Evolutionary conservation across 2,329 filamentous ascomycete species (phyloP), one percentile per base, ranked within the genome.

Genomic region (Cercospora zeina): DNA sequence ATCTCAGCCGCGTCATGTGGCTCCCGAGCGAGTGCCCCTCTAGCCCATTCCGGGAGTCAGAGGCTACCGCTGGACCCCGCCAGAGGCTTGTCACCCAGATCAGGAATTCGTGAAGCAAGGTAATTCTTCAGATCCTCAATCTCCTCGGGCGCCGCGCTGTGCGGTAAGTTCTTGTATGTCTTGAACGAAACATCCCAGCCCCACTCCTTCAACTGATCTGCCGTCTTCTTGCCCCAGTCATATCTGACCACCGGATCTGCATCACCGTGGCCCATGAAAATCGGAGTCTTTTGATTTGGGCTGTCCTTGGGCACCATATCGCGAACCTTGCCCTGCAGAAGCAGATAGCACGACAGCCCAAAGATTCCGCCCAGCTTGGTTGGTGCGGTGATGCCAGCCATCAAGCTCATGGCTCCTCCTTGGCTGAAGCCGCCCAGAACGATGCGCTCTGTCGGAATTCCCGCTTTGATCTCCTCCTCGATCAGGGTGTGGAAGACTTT

Each of bases 221-320:
- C 85, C 24, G 89, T 91, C 76, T 81, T 75, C 74, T 85, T 77
- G 13, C 90, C 93, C 76, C 89, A 88, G 60, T 83, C 78, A 47
- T 87, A 83, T 68, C 81, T 83, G 8, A 97, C 89, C 2, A 96
- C 79, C 13, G 82, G 82, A 75, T 99, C 93, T 0, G 78, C 78
- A 64, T 87, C 84, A n/a, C 95, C 95, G 70, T 97, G 95, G 11
- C 85, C 91, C 87, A 97, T 89, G 77, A 95, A 90, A 65, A 97
- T 87, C 1, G 90, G 89, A 1, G 91, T 96, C 42, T 89, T 81
- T 76, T 74, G 70, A 59, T 77, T 77, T 7, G 77, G 74, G 5
- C 69, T 75, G 45, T 82, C 80, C 68, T 80, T 79, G 1, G 83
- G 80, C 14, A 85, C 75, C 66, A 85, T 79, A 8, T 82, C 81